Evolutionary conservation across 768 basidiomycete genomes (phyloP), one percentile per base, ranked within the genome.

Genomic region (Mrakia frigida): DNA sequence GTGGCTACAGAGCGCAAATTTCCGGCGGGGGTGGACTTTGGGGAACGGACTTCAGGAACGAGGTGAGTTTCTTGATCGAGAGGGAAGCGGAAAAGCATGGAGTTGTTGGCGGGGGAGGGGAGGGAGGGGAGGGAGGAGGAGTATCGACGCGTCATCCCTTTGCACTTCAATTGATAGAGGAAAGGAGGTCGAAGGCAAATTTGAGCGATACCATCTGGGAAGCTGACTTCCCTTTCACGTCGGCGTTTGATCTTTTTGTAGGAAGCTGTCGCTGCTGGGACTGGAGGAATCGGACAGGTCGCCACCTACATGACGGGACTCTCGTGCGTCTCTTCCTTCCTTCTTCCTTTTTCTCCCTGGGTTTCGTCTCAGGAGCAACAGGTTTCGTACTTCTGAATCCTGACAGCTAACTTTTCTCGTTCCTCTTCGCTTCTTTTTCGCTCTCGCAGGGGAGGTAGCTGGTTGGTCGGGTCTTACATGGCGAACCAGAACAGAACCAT

Each of bases 401-500:
- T n/a, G n/a, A n/a, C n/a, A n/a, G n/a, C n/a, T n/a, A n/a, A n/a
- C 39, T 43, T 13, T 23, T 41, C 18, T 21, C 39, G 11, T 18
- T n/a, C 35, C 5, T 37, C 5, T 37, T 6, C 68, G 2, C 35
- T 70, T 6, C 46, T 33, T 37, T 28, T 5, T 31, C 60, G n/a
- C 3, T 43, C 25, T 1, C 3, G 53, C 33, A 56, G 50, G 25
- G 77, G 77, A 18, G 77, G 77, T 1, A 33, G n/a, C 0, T 78
- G 77, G 77, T 23, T 78, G 33, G 60, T 77, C 37, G 75, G 75
- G 9, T 52, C 46, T 2, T 69, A 70, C 89, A 81, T 82, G 75
- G 82, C 81, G 28, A 82, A 83, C 74, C 76, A 79, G 25, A 82
- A 82, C 33, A 28, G 52, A 31, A 72, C 80, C 28, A 80, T 82